These are phyloP conservation scores for Didymella glomerata DNA, from an alignment of 2,329 filamentous ascomycete genomes.

Conservation along the genomic window DNA sequence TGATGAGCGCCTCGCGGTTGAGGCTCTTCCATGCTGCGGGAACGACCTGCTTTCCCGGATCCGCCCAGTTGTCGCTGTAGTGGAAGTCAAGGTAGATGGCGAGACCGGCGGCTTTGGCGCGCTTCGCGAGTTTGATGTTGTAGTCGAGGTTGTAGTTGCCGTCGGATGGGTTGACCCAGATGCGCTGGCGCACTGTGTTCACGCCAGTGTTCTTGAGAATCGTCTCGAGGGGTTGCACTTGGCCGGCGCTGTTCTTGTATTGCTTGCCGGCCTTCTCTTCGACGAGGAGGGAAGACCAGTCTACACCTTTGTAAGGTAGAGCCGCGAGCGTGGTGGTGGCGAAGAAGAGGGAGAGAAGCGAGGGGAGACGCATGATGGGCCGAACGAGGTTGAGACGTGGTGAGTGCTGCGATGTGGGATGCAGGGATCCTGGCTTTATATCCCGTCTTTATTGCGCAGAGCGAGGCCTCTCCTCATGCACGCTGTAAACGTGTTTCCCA, in stretches of 20 bases:
- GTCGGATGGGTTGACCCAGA: conserved; percentile 72
- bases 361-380: conserved; percentile 40
- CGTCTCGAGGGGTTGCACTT: conserved; percentile 64
- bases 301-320: conserved; percentile 71
- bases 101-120: conserved; percentile 70
- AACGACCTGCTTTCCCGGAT: conserved; percentile 68
- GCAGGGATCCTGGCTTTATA: conserved; percentile 9
- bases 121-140: conserved; percentile 72
- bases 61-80: conserved; percentile 75
- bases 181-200: conserved; percentile 73
- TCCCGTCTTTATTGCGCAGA: not conserved
- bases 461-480: not conserved
- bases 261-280: conserved; percentile 68
- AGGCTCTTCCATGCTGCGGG: conserved; percentile 70
- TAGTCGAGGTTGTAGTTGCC: conserved; percentile 75
- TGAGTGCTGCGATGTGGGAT: not conserved
- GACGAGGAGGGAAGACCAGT: conserved; percentile 73
- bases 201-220: conserved; percentile 70
- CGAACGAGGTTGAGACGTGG: not conserved
- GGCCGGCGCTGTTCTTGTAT: conserved; percentile 67
- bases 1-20: conserved; percentile 65
- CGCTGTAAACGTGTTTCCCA: not conserved
- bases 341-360: conserved; percentile 33
- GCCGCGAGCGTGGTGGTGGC: conserved; percentile 51
- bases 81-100: conserved; percentile 70